phyloP scores from a whole-genome alignment of 192 early-diverging fungal genomes.

The Backusella parvicylindrica region DNA sequence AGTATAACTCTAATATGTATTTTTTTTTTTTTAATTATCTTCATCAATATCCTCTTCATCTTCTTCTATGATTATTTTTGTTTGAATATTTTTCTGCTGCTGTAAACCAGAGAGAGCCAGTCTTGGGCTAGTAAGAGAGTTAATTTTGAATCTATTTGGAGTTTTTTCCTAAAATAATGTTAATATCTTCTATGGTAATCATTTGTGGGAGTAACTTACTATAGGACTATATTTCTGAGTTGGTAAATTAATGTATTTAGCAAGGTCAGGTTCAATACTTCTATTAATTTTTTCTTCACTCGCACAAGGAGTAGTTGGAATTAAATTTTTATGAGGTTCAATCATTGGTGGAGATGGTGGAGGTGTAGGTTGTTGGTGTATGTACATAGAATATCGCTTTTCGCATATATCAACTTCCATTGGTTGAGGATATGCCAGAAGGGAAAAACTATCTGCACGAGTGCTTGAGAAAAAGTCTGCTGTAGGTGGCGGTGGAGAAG shows the following conservation, averaged over 20 bases:
- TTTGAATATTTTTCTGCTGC: background rate
- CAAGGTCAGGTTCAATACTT: background rate
- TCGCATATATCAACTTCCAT: constrained; percentile 4
- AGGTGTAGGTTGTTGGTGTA: background rate
- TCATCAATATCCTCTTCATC: background rate
- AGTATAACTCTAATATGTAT: background rate
- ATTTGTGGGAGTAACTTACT: background rate
- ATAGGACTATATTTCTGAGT: background rate
- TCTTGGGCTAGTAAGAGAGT: background rate
- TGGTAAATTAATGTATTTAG: background rate
- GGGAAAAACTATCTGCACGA: background rate
- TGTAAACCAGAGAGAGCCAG: background rate
- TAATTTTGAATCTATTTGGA: background rate
- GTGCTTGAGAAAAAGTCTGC: background rate
- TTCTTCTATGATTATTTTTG: background rate
- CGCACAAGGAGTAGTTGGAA: background rate
- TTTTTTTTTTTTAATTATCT: background rate
- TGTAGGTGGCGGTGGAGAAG: constrained; percentile 4
- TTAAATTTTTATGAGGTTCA: background rate
- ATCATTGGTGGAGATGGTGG: background rate
- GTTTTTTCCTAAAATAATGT: background rate
- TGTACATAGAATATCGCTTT: constrained; percentile 12
- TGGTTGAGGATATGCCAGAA: background rate
- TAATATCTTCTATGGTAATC: background rate
- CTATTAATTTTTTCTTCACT: background rate